Base-by-base conservation (phyloP, 192 early-diverging fungal genomes). In the Umbelopsis sp. region DNA sequence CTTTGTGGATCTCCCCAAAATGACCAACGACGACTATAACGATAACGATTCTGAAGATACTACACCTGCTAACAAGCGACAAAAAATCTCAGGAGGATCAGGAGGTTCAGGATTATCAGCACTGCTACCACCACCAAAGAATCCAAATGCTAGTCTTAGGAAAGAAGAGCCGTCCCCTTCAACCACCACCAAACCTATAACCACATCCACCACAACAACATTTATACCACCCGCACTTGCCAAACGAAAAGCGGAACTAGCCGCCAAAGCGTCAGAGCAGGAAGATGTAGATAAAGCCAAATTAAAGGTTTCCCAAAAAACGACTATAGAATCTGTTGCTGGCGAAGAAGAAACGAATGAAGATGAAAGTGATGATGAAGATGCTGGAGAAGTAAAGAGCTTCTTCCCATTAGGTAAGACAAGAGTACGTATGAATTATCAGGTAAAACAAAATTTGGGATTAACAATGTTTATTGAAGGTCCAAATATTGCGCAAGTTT, bases 391-490 rank as follows among this genome's bases (percentile, higher is more conserved):
- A 62, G 31, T 62, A 12, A 62, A 22, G 12, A 62, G 32, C 20
- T 78, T 78, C 45, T 78, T 78, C 65, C 67, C 43, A 25, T 31
- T 78, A 66, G 77, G 77, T 71, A 78, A 62, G 25, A 9, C 22
- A 14, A 38, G 24, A 21, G 11, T 43, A 69, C 26, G 66, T 29
- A 44, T 44, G 25, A 45, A 69, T 17, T 38, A 59, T 45, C 45
- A 65, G n/a, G 52, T 20, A n/a, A 53, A 41, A 41, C 25, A 34
- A 25, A n/a, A 5, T 7, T 52, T 47, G 24, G 17, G 3, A 70
- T 10, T 3, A 26, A 31, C 29, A 38, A 34, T 65, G 36, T 38
- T 34, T 38, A 29, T 17, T 11, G 8, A 4, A 65, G 20, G 20
- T 12, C 59, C 31, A 65, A 65, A 38, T 38, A 65, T 25, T 24